Evolutionary conservation across 148 eudicot species (phyloP).

Genomic region (Beta vulgaris): DNA sequence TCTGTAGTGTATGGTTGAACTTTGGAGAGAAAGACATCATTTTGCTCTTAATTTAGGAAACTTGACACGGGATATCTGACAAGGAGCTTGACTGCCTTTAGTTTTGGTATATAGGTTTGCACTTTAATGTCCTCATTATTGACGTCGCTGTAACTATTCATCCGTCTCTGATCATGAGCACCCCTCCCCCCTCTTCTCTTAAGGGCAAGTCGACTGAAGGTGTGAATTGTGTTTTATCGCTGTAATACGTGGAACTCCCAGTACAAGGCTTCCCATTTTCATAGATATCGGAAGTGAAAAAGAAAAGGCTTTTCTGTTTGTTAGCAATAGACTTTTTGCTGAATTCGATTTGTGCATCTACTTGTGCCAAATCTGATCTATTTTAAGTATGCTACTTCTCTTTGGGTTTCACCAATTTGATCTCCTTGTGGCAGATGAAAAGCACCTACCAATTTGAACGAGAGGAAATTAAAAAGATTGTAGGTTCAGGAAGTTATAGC

Average conservation of each 20-base stretch:
- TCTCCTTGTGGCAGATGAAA: slow-evolving; percentile 61
- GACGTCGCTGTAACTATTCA: too few species aligned
- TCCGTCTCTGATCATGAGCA: too few species aligned
- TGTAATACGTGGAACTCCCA: too few species aligned
- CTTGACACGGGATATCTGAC: neutral
- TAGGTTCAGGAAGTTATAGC: slow-evolving; percentile 49
- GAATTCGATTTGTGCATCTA: neutral
- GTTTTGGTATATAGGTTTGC: neutral
- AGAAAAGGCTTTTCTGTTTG: neutral
- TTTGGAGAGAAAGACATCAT: neutral
- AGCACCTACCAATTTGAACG: slow-evolving; percentile 51
- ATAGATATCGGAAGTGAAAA: neutral
- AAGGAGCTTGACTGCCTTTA: neutral
- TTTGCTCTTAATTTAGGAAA: neutral
- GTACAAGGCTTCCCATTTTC: too few species aligned
- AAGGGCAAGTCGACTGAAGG: neutral
- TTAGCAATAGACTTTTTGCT: neutral
- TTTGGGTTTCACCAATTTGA: slow-evolving; percentile 4
- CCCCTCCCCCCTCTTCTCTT: neutral
- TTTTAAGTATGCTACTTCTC: neutral
- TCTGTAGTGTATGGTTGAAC: neutral
- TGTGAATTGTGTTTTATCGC: neutral
- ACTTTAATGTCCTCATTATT: neutral
- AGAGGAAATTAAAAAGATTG: slow-evolving; percentile 71
- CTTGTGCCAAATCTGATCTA: neutral